Conservation (phyloP, 2,329 filamentous ascomycete species). For the Lachnellula cervina region DNA sequence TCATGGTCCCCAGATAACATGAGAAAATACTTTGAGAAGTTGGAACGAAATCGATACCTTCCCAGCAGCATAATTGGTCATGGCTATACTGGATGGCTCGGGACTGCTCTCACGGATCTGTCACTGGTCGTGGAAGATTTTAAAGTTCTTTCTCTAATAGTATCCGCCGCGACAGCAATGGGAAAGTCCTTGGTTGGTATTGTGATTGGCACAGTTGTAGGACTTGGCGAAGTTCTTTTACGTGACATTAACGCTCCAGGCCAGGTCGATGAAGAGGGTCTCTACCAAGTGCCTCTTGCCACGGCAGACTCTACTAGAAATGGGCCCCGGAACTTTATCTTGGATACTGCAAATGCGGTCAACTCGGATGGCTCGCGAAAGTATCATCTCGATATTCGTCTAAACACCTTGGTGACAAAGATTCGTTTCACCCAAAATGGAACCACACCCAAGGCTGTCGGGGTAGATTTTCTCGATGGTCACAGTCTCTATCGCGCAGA, state of each 20-base stretch:
- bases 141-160: too few relatives aligned
- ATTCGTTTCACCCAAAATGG: conserved; percentile 32
- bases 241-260: conserved; percentile 1
- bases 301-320: too few relatives aligned
- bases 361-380: conserved; percentile 17
- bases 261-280: too few relatives aligned
- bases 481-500: conserved; percentile 41
- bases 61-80: conserved; percentile 30
- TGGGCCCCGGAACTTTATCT: conserved; percentile 16
- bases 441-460: conserved; percentile 31
- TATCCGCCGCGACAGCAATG: background rate
- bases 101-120: conserved; percentile 7
- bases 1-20: conserved; percentile 34
- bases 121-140: too few relatives aligned
- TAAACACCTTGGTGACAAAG: conserved; percentile 35
- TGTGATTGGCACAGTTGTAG: conserved; percentile 13
- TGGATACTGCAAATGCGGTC: conserved; percentile 20
- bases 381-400: conserved; percentile 18
- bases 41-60: conserved; percentile 42
- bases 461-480: conserved; percentile 39
- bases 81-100: conserved; percentile 30
- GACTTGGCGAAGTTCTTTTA: conserved; percentile 15
- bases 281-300: too few relatives aligned
- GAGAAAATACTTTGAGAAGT: conserved; percentile 37
- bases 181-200: conserved; percentile 1